These are phyloP conservation scores for Penstemon davidsonii DNA, from an alignment of 257 asterid species.

Conservation along the genomic window DNA sequence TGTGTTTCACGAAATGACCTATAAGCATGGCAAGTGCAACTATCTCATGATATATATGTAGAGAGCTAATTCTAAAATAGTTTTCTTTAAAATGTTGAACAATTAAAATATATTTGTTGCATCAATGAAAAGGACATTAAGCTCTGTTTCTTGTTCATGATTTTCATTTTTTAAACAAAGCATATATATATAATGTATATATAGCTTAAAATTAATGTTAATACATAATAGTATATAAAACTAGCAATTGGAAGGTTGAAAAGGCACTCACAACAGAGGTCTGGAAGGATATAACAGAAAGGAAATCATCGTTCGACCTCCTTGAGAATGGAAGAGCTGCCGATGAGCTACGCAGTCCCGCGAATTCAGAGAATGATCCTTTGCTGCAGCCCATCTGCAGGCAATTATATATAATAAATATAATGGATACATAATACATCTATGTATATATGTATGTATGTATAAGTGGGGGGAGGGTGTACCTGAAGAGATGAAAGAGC, in stretches of 20 bases:
- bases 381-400: constrained; percentile 72
- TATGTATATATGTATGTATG: neutral
- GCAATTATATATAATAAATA: neutral
- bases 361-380: constrained; percentile 81
- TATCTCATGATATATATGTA: too few relatives aligned
- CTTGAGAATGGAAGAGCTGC: constrained; percentile 55
- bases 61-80: too few relatives aligned
- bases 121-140: too few relatives aligned
- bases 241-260: neutral
- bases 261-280: constrained; percentile 69
- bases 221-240: too few relatives aligned
- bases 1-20: too few relatives aligned
- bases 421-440: neutral
- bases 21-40: too few relatives aligned
- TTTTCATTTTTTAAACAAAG: too few relatives aligned
- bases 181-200: too few relatives aligned
- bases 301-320: constrained; percentile 60
- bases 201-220: too few relatives aligned
- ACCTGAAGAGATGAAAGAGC: constrained; percentile 89
- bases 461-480: neutral
- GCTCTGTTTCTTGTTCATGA: too few relatives aligned
- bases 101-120: too few relatives aligned
- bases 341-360: constrained; percentile 75
- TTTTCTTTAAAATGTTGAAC: too few relatives aligned
- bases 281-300: constrained; percentile 69